Percentiles rank a stretch among this genome's conserved stretches.
Conservation (phyloP, 257 asterid genomes). For the Solanum microdontum region DNA sequence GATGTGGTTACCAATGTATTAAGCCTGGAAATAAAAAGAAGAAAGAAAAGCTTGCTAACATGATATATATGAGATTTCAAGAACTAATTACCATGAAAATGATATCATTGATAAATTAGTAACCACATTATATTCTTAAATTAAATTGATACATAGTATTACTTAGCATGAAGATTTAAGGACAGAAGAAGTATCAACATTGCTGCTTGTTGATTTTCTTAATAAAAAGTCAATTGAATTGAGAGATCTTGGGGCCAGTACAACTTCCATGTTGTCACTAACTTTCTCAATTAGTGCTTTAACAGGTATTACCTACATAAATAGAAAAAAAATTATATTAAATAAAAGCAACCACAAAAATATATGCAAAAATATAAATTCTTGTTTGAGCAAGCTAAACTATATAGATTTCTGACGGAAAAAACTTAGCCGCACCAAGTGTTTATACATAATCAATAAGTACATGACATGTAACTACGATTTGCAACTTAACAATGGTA, state of each 20-base stretch:
- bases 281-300: slow-evolving; percentile 20
- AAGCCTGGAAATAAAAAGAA: background rate
- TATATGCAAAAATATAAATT: background rate
- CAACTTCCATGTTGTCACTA: slow-evolving; percentile 39
- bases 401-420: background rate
- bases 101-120: background rate
- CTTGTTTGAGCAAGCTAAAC: background rate
- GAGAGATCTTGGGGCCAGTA: slow-evolving; percentile 47
- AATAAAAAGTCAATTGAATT: slow-evolving; percentile 47
- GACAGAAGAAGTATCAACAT: slow-evolving; percentile 3
- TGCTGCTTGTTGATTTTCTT: slow-evolving; percentile 13
- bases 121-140: background rate
- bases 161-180: slow-evolving; percentile 10
- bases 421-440: background rate
- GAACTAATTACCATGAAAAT: background rate
- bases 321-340: background rate
- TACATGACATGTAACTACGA: background rate
- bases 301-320: slow-evolving; percentile 58
- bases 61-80: background rate
- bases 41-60: background rate
- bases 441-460: background rate
- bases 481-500: background rate
- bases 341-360: background rate
- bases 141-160: background rate
- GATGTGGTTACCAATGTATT: fast-evolving